Evolutionary conservation across 495 filamentous ascomycete species (phyloP).

Genomic region (Cercophora newfieldiana): DNA sequence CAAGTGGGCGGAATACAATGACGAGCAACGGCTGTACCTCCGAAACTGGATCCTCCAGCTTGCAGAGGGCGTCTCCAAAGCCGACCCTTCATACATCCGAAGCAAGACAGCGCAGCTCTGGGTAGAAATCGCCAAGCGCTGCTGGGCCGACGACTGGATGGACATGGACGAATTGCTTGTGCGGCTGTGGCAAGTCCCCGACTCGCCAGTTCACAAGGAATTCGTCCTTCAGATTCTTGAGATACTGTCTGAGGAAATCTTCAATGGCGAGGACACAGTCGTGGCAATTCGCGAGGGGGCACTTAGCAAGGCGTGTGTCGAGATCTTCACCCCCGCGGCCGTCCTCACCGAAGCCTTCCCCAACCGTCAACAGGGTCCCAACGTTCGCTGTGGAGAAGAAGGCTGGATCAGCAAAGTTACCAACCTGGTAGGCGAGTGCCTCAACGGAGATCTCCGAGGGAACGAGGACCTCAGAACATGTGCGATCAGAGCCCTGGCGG

Average conservation of each 20-base stretch:
- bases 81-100: slow-evolving; percentile 80
- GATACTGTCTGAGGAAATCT: slow-evolving; percentile 92
- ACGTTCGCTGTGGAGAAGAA: slow-evolving; percentile 71
- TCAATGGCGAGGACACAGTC: slow-evolving; percentile 82
- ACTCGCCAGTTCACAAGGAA: slow-evolving; percentile 69
- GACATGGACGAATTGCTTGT: slow-evolving; percentile 88
- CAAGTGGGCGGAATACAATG: slow-evolving; percentile 69
- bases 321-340: slow-evolving; percentile 80
- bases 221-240: slow-evolving; percentile 83
- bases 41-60: slow-evolving; percentile 74
- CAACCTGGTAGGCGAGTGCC: slow-evolving; percentile 69
- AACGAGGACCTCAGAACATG: slow-evolving; percentile 65
- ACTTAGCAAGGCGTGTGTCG: slow-evolving; percentile 83
- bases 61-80: slow-evolving; percentile 65
- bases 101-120: slow-evolving; percentile 96
- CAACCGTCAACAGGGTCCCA: slow-evolving; percentile 57
- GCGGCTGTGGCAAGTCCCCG: slow-evolving; percentile 69
- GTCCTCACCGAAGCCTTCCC: slow-evolving; percentile 76
- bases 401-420: slow-evolving; percentile 85
- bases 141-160: slow-evolving; percentile 87
- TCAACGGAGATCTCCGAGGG: slow-evolving; percentile 61
- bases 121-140: slow-evolving; percentile 91
- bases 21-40: slow-evolving; percentile 63
- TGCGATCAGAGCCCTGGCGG: slow-evolving; percentile 70
- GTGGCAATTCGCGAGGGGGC: slow-evolving; percentile 78